A percentile compares a stretch with the other conserved stretches of the same genome.
Evolutionary conservation across 345 rosid species (phyloP).

Genomic region (Trapa bicornis): DNA sequence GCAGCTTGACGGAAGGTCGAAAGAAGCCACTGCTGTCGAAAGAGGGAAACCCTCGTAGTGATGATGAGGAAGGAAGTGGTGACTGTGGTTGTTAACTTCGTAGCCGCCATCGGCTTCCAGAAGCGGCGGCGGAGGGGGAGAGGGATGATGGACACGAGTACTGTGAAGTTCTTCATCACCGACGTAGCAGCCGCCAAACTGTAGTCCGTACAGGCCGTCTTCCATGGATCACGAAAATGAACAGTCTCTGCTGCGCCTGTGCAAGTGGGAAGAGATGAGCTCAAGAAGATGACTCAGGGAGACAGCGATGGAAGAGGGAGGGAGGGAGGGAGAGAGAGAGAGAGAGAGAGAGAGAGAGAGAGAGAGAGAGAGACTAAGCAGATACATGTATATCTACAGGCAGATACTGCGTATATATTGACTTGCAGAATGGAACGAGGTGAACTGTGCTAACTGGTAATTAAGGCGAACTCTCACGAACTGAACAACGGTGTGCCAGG

Average conservation of each 20-base stretch:
- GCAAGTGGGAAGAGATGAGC: background rate
- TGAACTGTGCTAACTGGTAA: background rate
- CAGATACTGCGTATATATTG: no score
- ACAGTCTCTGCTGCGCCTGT: background rate
- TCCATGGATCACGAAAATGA: slow-evolving; percentile 8
- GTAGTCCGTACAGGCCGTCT: slow-evolving; percentile 27
- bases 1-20: background rate
- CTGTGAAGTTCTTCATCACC: background rate
- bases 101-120: slow-evolving; percentile 5
- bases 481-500: no score
- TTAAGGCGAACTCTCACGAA: no score
- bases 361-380: no score
- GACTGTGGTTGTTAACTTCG: background rate
- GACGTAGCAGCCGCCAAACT: background rate
- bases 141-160: slow-evolving; percentile 6
- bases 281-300: background rate
- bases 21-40: background rate
- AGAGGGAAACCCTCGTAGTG: background rate
- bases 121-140: slow-evolving; percentile 3
- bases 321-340: no score
- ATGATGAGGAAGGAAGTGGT: background rate
- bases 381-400: no score
- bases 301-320: background rate
- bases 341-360: no score
- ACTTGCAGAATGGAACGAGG: background rate